These are phyloP conservation scores for Rhizophora apiculata DNA, from an alignment of 345 rosid genomes.

Conservation along the genomic window DNA sequence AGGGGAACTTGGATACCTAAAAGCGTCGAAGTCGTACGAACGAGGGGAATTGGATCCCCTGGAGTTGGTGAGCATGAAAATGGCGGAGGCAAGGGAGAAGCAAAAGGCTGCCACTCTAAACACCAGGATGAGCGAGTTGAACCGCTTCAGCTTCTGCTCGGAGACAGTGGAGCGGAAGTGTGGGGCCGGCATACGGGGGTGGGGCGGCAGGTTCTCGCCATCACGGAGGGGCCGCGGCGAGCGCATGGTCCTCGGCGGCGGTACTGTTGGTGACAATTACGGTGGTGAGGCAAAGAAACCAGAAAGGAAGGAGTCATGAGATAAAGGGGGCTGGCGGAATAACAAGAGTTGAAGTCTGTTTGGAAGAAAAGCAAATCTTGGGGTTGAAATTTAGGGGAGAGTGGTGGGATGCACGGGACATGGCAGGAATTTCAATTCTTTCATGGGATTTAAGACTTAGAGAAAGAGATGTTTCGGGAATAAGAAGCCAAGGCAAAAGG, in stretches of 20 bases:
- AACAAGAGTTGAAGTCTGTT: too few species aligned
- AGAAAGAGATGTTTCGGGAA: too few species aligned
- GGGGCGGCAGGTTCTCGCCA: conserved; percentile 54
- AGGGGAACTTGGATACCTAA: conserved; percentile 48
- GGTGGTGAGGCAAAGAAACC: background rate
- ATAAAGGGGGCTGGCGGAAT: conserved; percentile 10
- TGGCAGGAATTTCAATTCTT: conserved; percentile 12
- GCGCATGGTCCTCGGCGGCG: conserved; percentile 41
- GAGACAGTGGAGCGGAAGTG: conserved; percentile 76
- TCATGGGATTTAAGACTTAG: too few species aligned
- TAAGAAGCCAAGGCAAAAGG: background rate
- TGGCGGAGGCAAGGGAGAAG: conserved; percentile 75
- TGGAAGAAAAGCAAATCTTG: background rate
- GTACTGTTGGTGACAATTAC: background rate
- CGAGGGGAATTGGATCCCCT: conserved; percentile 53
- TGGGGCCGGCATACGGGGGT: conserved; percentile 34
- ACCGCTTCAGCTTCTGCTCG: conserved; percentile 70
- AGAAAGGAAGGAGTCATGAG: conserved; percentile 29
- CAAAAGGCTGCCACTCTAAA: conserved; percentile 72
- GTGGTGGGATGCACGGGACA: conserved; percentile 37
- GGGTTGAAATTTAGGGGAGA: background rate
- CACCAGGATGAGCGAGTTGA: conserved; percentile 69
- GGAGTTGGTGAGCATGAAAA: conserved; percentile 81
- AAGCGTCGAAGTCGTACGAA: conserved; percentile 90
- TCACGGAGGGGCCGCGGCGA: conserved; percentile 61